A percentile compares a stretch with the other conserved stretches of the same genome.
phyloP scores from a whole-genome alignment of 2,329 filamentous ascomycete species.

The Karstenula rhodostoma region DNA sequence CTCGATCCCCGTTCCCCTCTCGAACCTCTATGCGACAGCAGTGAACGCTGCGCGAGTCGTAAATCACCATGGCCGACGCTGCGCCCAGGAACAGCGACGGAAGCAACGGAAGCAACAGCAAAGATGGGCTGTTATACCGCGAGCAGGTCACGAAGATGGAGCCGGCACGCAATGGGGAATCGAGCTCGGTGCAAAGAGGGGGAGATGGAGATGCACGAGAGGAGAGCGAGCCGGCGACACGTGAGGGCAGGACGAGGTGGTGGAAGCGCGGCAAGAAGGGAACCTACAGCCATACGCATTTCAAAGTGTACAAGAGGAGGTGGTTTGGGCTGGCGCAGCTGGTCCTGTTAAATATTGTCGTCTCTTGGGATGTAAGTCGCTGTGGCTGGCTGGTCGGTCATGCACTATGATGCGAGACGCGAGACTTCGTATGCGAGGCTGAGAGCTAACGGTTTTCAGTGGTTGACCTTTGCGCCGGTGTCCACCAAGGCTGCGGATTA shows the following conservation, averaged over 20 bases:
- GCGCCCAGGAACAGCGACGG: slow-evolving; percentile 22
- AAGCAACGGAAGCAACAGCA: slow-evolving; percentile 23
- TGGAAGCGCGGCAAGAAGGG: slow-evolving; percentile 20
- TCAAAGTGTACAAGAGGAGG: slow-evolving; percentile 77
- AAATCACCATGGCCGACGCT: slow-evolving; percentile 34
- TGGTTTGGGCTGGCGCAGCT: slow-evolving; percentile 89
- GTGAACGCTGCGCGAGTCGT: slow-evolving; percentile 16
- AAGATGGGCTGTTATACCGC: slow-evolving; percentile 19
- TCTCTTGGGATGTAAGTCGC: slow-evolving; percentile 89
- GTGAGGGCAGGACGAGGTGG: slow-evolving; percentile 9
- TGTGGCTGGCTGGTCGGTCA: slow-evolving; percentile 1
- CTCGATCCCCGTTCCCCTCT: background rate
- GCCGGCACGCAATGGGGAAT: slow-evolving; percentile 7
- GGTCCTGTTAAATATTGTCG: slow-evolving; percentile 87
- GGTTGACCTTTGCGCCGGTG: slow-evolving; percentile 90
- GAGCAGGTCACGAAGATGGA: slow-evolving; percentile 10
- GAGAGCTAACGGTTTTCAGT: slow-evolving; percentile 60
- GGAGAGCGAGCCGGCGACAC: slow-evolving; percentile 8
- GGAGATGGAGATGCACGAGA: slow-evolving; percentile 5
- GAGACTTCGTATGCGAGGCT: background rate
- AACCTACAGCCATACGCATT: slow-evolving; percentile 44
- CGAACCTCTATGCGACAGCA: slow-evolving; percentile 2
- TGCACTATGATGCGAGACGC: slow-evolving; percentile 1
- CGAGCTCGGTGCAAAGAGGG: slow-evolving; percentile 15
- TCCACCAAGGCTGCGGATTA: slow-evolving; percentile 76